phyloP scores from a whole-genome alignment of 1,139 yeast genomes.

The Suzukiozyma palmioleophila region DNA sequence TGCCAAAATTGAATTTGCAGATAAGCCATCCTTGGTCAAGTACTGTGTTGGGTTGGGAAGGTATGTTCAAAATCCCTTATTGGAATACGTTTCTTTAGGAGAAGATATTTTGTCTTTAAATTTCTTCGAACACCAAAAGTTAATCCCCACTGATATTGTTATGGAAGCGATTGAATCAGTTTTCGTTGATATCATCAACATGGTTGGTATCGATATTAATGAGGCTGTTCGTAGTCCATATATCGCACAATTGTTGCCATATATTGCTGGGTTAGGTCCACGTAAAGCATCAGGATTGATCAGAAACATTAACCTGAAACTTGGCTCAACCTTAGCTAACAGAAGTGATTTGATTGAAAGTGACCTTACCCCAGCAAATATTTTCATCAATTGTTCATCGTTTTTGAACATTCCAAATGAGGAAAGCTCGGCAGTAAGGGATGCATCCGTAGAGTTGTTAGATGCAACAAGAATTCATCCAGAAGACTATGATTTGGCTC shows the following conservation, averaged over 20 bases:
- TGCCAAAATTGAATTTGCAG: slow-evolving; percentile 80
- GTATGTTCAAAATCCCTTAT: slow-evolving; percentile 82
- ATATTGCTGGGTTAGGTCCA: slow-evolving; percentile 89
- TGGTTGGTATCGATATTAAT: slow-evolving; percentile 91
- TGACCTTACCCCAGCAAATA: slow-evolving; percentile 70
- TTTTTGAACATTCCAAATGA: slow-evolving; percentile 79
- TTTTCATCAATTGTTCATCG: slow-evolving; percentile 90
- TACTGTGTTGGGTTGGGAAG: slow-evolving; percentile 89
- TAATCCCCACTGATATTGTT: slow-evolving; percentile 63
- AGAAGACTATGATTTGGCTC: slow-evolving; percentile 92
- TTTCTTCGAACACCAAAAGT: slow-evolving; percentile 71
- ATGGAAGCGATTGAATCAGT: slow-evolving; percentile 70
- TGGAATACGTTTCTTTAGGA: slow-evolving; percentile 81
- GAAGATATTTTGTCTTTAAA: slow-evolving; percentile 68
- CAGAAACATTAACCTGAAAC: slow-evolving; percentile 70
- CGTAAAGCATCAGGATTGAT: slow-evolving; percentile 88
- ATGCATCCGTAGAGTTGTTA: slow-evolving; percentile 68
- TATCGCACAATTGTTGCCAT: slow-evolving; percentile 67
- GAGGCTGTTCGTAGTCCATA: slow-evolving; percentile 79
- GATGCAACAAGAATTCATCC: slow-evolving; percentile 98
- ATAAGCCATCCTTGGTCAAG: slow-evolving; percentile 74
- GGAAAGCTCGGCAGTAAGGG: slow-evolving; percentile 40
- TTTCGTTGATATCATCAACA: slow-evolving; percentile 84
- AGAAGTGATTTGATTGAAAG: slow-evolving; percentile 77
- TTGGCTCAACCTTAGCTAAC: slow-evolving; percentile 63